These are phyloP conservation scores for Alternaria solani DNA, from an alignment of 2,329 filamentous ascomycete species.

Conservation along the genomic window DNA sequence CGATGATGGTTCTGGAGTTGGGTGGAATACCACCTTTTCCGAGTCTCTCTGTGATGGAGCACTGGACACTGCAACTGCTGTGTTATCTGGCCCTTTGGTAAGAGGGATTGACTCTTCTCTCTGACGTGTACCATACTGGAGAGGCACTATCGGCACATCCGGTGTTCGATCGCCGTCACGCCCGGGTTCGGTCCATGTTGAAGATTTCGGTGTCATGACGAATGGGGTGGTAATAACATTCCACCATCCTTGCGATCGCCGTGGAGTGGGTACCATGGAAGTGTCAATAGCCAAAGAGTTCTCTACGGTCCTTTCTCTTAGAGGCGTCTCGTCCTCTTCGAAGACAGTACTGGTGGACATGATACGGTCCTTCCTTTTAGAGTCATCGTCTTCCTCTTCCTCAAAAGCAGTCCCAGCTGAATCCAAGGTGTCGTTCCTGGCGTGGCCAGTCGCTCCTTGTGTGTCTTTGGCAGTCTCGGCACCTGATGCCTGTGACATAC, in stretches of 20 bases:
- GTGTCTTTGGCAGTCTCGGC: background rate
- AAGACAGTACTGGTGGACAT: conserved; percentile 72
- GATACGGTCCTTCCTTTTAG: conserved; percentile 52
- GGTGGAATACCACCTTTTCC: conserved; percentile 14
- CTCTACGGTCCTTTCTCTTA: conserved; percentile 35
- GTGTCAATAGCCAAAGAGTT: conserved; percentile 51
- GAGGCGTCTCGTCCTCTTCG: conserved; percentile 68
- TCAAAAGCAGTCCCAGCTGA: conserved; percentile 53
- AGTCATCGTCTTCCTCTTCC: conserved; percentile 63
- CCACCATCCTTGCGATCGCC: conserved; percentile 77
- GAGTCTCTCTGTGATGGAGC: background rate
- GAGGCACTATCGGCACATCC: conserved; percentile 45
- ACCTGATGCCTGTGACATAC: conserved; percentile 24
- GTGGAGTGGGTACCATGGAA: conserved; percentile 58
- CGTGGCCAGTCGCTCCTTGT: conserved; percentile 21
- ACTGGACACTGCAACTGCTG: background rate
- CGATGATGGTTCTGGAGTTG: conserved; percentile 15
- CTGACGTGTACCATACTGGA: conserved; percentile 29
- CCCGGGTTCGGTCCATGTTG: conserved; percentile 45
- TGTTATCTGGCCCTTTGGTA: conserved; percentile 1
- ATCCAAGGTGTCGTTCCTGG: conserved; percentile 44
- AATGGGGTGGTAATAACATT: conserved; percentile 79
- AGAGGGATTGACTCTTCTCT: conserved; percentile 31
- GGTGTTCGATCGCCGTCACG: conserved; percentile 37
- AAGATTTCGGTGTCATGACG: conserved; percentile 48